Base-by-base conservation (phyloP, 1,139 yeast species). In the Geotrichum restrictum region DNA sequence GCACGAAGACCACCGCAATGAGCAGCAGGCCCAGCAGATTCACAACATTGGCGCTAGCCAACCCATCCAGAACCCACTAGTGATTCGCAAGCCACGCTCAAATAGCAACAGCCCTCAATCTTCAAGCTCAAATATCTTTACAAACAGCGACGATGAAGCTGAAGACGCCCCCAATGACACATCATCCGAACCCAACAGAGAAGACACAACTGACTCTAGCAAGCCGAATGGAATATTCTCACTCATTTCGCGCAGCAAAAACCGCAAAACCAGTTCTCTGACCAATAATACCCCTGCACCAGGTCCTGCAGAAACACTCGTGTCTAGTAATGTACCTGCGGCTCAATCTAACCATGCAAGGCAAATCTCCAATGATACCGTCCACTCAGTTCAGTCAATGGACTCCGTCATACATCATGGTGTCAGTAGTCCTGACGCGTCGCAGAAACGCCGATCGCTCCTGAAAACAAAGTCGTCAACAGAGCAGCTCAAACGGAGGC, bases 101-200 rank as follows among this genome's bases (percentile, higher is more conserved):
- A 43, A 43, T 16, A 43, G 47, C 47, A 43, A 43, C 38, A 24
- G 36, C 18, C 47, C 47, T 2, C 47, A 43, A 27, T 43, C 47
- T 8, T 43, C 47, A 4, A 32, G 31, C 47, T 19, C 47, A 10
- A 43, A 43, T 18, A 43, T 43, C 33, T 38, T 43, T 11, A 43
- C 47, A 11, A 43, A 43, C 16, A 43, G 47, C 47, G 47, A 43
- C 18, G 47, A 43, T 33, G 47, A 43, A 33, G 47, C 18, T 19
- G 29, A n/a, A 11, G 37, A 11, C 14, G 31, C 21, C 7, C 4
- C 18, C n/a, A 22, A 21, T 11, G 22, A 24, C 5, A 24, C 7
- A 24, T 24, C 29, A 5, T 24, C 5, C 5, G 29, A 8, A 24
- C 32, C 47, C 16, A 10, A 19, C 3, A 19, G 24, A 19, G 38